These are phyloP conservation scores for Ogataea degrootiae DNA, from an alignment of 805 yeast genomes.

Conservation along the genomic window DNA sequence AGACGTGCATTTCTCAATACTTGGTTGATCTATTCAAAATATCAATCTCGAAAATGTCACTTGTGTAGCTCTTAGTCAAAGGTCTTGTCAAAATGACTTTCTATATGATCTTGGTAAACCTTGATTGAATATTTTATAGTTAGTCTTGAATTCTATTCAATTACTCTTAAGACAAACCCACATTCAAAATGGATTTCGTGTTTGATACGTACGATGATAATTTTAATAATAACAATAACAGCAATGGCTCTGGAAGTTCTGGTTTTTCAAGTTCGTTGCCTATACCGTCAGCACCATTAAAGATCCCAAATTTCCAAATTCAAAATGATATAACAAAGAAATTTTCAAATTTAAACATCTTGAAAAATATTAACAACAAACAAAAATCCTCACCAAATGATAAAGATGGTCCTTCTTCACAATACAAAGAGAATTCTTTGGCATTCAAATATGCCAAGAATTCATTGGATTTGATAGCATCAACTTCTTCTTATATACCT, in stretches of 20 bases:
- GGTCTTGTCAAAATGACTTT: too few species aligned
- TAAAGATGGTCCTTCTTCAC: conserved; percentile 1
- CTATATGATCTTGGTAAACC: too few species aligned
- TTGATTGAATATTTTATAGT: neutral
- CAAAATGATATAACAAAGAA: conserved; percentile 33
- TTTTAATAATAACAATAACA: conserved; percentile 2
- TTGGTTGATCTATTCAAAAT: too few species aligned
- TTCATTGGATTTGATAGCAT: conserved; percentile 35
- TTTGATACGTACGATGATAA: conserved; percentile 22
- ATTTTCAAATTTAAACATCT: conserved; percentile 30
- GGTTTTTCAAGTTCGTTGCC: conserved; percentile 14
- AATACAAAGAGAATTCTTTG: conserved; percentile 9
- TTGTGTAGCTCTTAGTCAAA: too few species aligned
- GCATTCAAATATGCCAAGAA: conserved; percentile 47
- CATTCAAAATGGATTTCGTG: conserved; percentile 42
- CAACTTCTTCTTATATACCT: neutral
- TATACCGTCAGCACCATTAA: conserved; percentile 38
- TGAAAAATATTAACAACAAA: conserved; percentile 23
- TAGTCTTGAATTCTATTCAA: neutral
- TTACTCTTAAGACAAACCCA: neutral
- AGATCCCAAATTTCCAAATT: conserved; percentile 32
- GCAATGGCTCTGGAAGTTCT: conserved; percentile 1
- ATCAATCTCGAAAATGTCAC: too few species aligned
- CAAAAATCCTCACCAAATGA: conserved; percentile 2
- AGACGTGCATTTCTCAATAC: too few species aligned